Base-by-base conservation (phyloP, 2,329 filamentous ascomycete species). In the Zymoseptoria crescenta region DNA sequence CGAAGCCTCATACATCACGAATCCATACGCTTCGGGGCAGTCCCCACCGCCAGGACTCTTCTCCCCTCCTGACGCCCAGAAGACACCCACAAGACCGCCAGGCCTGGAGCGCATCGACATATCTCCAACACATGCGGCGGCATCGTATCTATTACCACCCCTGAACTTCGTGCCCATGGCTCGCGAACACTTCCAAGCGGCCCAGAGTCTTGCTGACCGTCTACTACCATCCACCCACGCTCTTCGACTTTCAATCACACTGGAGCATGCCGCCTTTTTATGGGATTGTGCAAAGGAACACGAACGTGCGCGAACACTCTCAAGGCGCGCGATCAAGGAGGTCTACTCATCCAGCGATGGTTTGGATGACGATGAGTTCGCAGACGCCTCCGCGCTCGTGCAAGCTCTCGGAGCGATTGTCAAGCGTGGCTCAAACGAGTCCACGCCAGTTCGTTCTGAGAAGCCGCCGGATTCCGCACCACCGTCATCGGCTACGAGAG, bases 281-380 rank as follows among this genome's bases (percentile, higher is more conserved):
- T 96, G 93, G 78, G 94, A 97, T 70, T 97, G 93, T 69, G 81
- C 90, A 2, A 90, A 94, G 70, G 91, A 97, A 67, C 80, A 83
- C 52, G 86, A 92, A 21, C 84, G 80, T 41, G 91, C 90, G 55
- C 83, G 92, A 30, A 82, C 83, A 56, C 74, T 96, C 13, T 93
- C 94, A 9, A 87, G 89, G 68, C 82, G 86, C 45, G 90, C 92
- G 2, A 94, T 97, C 61, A 83, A 88, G 49, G 91, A 96, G 67
- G 93, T 96, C 0, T 96, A 96, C 71, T 88, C 91, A 59, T 91
- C 91, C 1, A 86, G 88, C 56, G 92, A 96, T 73, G 90, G 89
- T 20, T 93, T 97, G 85, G 90, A 95, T 60, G 92, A 97, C 69
- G 91, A 95, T 65, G 95, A 94, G 79, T 99, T 96, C 71, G 85